Evolutionary conservation across 2,329 filamentous ascomycete species (phyloP).

Genomic region (Basipetospora chlamydospora): DNA sequence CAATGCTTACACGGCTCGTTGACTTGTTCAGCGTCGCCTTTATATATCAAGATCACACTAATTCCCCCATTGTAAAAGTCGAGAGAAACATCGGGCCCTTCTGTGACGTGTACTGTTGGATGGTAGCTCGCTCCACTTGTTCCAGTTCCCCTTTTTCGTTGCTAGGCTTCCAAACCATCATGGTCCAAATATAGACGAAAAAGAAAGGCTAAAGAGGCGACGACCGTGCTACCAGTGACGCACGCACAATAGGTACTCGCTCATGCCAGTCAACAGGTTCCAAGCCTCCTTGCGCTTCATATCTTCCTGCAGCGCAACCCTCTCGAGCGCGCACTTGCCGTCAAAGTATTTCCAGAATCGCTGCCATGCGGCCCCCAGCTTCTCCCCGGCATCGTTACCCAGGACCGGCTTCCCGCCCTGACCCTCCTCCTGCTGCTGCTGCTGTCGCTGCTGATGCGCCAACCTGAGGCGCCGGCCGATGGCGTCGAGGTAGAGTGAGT

Average conservation of each 20-base stretch:
- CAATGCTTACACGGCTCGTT: too few species aligned
- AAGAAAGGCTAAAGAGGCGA: too few species aligned
- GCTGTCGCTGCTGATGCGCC: conserved; percentile 17
- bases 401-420: conserved; percentile 49
- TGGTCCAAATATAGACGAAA: too few species aligned
- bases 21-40: too few species aligned
- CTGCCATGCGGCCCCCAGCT: conserved; percentile 54
- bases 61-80: too few species aligned
- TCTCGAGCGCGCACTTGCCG: conserved; percentile 69
- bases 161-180: too few species aligned
- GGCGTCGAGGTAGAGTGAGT: conserved; percentile 57
- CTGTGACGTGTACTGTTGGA: too few species aligned
- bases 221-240: conserved; percentile 73
- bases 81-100: too few species aligned
- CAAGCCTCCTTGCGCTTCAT: conserved; percentile 76
- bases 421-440: conserved; percentile 27
- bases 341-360: conserved; percentile 76
- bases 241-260: conserved; percentile 52
- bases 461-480: conserved; percentile 40
- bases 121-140: too few species aligned
- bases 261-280: conserved; percentile 47
- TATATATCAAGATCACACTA: too few species aligned
- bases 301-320: conserved; percentile 71
- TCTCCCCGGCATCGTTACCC: conserved; percentile 23
- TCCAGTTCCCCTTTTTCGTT: too few species aligned